These are phyloP conservation scores for Kwoniella shandongensis DNA, from an alignment of 768 basidiomycete genomes.

Conservation along the genomic window DNA sequence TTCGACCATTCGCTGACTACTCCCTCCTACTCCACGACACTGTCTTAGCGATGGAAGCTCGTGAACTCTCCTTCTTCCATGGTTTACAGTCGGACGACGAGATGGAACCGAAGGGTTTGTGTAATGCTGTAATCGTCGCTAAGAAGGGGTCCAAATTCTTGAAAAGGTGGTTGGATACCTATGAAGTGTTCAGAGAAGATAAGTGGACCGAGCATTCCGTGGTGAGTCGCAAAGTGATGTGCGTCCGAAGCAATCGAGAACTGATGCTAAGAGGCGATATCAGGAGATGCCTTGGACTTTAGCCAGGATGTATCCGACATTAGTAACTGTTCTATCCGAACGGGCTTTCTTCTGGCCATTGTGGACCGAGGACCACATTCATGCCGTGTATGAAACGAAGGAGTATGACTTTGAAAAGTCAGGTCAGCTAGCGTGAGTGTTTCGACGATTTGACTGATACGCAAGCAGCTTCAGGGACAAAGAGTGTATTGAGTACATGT, in stretches of 20 bases:
- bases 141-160: constrained; percentile 34
- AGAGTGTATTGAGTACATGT: too few relatives aligned
- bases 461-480: neutral
- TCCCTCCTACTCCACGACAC: constrained; percentile 40
- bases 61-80: constrained; percentile 21
- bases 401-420: constrained; percentile 44
- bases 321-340: constrained; percentile 53
- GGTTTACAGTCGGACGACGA: constrained; percentile 29
- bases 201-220: constrained; percentile 50
- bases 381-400: constrained; percentile 38
- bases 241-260: neutral
- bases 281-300: constrained; percentile 50
- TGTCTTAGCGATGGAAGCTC: constrained; percentile 46
- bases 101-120: constrained; percentile 47
- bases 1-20: constrained; percentile 32
- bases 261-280: neutral
- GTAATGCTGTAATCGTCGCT: constrained; percentile 48
- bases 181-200: constrained; percentile 41
- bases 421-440: constrained; percentile 45
- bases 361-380: constrained; percentile 49
- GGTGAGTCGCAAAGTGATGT: constrained; percentile 21
- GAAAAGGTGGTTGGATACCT: constrained; percentile 40
- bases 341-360: constrained; percentile 55
- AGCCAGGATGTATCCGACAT: constrained; percentile 50
- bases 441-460: neutral